Evolutionary conservation across 768 basidiomycete genomes (phyloP).

Genomic region (Trametopsis cervina): DNA sequence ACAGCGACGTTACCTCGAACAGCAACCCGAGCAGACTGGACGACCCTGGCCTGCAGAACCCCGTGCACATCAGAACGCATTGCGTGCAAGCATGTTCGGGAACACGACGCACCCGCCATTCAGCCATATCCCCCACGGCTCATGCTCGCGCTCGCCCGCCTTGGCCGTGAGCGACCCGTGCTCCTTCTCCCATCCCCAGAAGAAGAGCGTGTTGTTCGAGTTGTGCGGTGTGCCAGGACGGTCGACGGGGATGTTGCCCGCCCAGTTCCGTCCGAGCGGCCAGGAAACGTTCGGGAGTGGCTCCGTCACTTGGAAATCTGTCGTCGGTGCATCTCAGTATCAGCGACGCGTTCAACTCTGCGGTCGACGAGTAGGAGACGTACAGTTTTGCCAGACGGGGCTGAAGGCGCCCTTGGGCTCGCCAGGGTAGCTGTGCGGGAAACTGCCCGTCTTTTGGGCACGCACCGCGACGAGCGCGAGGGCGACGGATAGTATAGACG

Average conservation of each 20-base stretch:
- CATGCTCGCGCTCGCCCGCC: slow-evolving; percentile 17
- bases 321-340: neutral
- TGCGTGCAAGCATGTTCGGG: neutral
- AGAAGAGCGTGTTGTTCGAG: slow-evolving; percentile 31
- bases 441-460: slow-evolving; percentile 12
- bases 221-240: slow-evolving; percentile 24
- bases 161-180: slow-evolving; percentile 29
- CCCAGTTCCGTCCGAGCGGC: slow-evolving; percentile 28
- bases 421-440: slow-evolving; percentile 37
- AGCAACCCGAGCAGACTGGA: slow-evolving; percentile 62
- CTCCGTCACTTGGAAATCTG: slow-evolving; percentile 31
- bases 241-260: slow-evolving; percentile 29
- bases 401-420: slow-evolving; percentile 29
- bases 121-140: slow-evolving; percentile 34
- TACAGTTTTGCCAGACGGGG: slow-evolving; percentile 29
- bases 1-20: slow-evolving; percentile 34
- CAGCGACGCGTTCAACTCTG: neutral
- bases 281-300: slow-evolving; percentile 29
- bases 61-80: neutral
- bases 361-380: slow-evolving; percentile 4
- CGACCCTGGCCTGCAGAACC: slow-evolving; percentile 52
- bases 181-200: slow-evolving; percentile 32
- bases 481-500: too few species aligned
- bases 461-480: too few species aligned
- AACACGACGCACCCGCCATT: slow-evolving; percentile 25